These are phyloP conservation scores for Orbilia oligospora DNA, from an alignment of 2,329 filamentous ascomycete genomes.

Conservation along the genomic window DNA sequence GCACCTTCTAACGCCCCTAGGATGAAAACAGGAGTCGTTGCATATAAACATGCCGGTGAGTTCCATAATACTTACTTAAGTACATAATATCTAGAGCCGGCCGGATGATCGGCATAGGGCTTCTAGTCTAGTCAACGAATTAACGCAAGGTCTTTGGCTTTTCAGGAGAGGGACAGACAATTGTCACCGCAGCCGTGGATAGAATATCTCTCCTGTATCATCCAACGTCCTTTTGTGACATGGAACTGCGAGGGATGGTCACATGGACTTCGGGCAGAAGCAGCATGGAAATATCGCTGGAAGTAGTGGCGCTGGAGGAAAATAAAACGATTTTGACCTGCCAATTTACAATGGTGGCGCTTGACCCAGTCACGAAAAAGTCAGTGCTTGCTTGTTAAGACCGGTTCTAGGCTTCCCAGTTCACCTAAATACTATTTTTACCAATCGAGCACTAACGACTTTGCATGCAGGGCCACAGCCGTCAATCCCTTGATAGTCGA, in stretches of 20 bases:
- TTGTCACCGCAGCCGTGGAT: conserved; percentile 71
- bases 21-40: conserved; percentile 73
- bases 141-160: conserved; percentile 3
- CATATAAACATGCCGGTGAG: conserved; percentile 80
- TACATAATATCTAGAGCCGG: background rate
- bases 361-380: conserved; percentile 78
- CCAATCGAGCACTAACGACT: conserved; percentile 12
- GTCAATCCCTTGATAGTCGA: conserved; percentile 75
- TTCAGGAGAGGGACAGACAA: conserved; percentile 69
- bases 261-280: conserved; percentile 75
- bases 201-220: conserved; percentile 76
- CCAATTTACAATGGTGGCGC: conserved; percentile 82
- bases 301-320: conserved; percentile 72
- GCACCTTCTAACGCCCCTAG: conserved; percentile 1
- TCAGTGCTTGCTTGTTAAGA: conserved; percentile 63
- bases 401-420: background rate
- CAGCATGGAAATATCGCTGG: conserved; percentile 77
- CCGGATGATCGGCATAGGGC: conserved; percentile 7
- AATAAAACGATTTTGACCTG: conserved; percentile 79
- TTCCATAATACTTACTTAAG: background rate
- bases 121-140: background rate
- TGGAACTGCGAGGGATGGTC: conserved; percentile 76
- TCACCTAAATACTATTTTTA: conserved; percentile 26
- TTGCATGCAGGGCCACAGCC: conserved; percentile 72
- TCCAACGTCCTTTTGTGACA: conserved; percentile 81